Evolutionary conservation across 352 stramenopile genomes (phyloP), one percentile per base, ranked within the genome.

Genomic region (Pythium pyrilobum): DNA sequence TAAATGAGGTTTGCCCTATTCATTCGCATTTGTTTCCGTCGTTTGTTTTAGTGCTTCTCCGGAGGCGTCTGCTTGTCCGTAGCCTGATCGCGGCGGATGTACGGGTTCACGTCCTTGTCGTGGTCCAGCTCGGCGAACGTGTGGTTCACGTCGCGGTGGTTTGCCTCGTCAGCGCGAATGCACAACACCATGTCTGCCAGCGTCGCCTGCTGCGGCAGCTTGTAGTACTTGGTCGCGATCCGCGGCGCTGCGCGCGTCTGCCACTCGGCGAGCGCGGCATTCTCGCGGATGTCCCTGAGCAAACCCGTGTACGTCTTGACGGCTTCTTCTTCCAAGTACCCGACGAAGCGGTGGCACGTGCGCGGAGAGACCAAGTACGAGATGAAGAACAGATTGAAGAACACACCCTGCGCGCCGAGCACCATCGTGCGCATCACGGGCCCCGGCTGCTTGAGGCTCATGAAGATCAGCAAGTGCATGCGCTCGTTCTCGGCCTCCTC

Each of bases 401-500:
- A 96, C 8, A 89, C 70, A 56, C 88, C 77, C 40, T 97, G 88
- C 5, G 71, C 81, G 2, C 70, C 75, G 27, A 97, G 64, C 12
- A 97, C 85, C 11, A 76, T 41, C 6, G 67, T 51, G n/a, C 86
- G 85, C 55, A 96, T 89, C 8, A 84, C 3, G 45, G 62, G 67
- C 12, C 80, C 74, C 0, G 86, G 82, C 56, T 96, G 70, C 61
- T 95, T 95, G 68, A 97, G 83, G 39, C 79, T 75, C 54, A 96
- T 71, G 62, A 94, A 96, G 57, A 94, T 95, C 8, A 96, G 69
- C 27, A 97, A 56, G 56, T 98, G 89, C 85, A 97, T 97, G 43
- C 89, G 74, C 71, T 97, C 89, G 66, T 97, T 97, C 65, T 97
- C 90, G 15, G 86, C 84, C 47, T 97, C 89, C 41, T 96, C 89